Conservation (phyloP, 208 protist genomes). For the Angomonas deanei region DNA sequence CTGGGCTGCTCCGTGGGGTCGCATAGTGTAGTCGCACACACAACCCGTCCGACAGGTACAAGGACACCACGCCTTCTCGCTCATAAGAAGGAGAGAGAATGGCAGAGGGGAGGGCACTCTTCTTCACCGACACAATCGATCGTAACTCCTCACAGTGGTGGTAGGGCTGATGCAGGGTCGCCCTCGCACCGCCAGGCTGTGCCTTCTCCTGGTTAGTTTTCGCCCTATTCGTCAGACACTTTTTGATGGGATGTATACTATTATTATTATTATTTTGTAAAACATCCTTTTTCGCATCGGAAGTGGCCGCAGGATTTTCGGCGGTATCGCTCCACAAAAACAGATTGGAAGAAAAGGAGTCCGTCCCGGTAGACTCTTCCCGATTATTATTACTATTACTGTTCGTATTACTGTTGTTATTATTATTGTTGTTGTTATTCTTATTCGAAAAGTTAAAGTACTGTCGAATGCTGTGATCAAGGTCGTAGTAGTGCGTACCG, state of each 20-base stretch:
- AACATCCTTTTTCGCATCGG: too few relatives aligned
- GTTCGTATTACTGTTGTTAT: not conserved
- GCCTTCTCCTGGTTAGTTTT: too few relatives aligned
- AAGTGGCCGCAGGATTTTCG: too few relatives aligned
- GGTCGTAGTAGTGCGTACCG: not conserved
- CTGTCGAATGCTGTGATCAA: not conserved
- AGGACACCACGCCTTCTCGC: not conserved
- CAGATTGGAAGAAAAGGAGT: not conserved
- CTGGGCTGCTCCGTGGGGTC: too few relatives aligned
- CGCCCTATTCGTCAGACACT: too few relatives aligned
- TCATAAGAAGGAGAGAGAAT: not conserved
- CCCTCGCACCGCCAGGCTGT: too few relatives aligned
- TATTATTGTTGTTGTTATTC: constrained; percentile 1
- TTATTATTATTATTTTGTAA: too few relatives aligned
- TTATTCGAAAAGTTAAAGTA: not conserved
- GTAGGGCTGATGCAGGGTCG: constrained; percentile 7
- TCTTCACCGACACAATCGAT: not conserved
- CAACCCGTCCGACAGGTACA: not conserved
- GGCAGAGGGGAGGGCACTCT: not conserved
- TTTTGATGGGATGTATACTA: too few relatives aligned
- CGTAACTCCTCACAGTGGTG: not conserved
- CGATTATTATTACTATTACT: not conserved
- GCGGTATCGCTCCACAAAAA: too few relatives aligned
- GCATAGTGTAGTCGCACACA: not conserved
- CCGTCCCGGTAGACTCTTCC: not conserved